Percentiles rank a stretch among this genome's conserved stretches.
phyloP scores from a whole-genome alignment of 192 early-diverging fungal genomes.

The Chytriomyces sp. region DNA sequence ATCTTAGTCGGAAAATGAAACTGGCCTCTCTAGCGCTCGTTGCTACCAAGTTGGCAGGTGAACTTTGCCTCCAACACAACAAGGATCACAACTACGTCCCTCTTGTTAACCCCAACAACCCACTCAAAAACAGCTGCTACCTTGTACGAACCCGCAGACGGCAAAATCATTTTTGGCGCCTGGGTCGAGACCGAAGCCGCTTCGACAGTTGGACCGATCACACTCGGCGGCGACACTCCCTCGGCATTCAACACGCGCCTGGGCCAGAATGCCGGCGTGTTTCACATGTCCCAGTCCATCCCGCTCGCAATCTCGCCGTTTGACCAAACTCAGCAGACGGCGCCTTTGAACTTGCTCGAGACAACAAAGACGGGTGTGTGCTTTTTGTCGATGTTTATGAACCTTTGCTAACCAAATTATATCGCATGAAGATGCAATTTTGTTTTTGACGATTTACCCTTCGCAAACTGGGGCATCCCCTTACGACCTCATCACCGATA shows the following conservation, averaged over 20 bases:
- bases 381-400: not conserved
- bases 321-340: constrained; percentile 22
- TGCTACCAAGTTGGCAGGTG: too few species aligned
- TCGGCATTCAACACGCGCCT: constrained; percentile 42
- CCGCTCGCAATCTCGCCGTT: constrained; percentile 30
- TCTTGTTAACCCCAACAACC: too few species aligned
- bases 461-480: not conserved
- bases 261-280: constrained; percentile 43
- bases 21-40: too few species aligned
- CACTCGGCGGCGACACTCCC: constrained; percentile 41
- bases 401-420: too few species aligned
- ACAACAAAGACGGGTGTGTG: constrained; percentile 17
- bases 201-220: not conserved
- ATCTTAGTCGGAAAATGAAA: too few species aligned
- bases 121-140: not conserved
- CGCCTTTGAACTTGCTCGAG: constrained; percentile 19
- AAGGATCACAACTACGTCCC: too few species aligned
- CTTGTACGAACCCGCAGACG: constrained; percentile 44
- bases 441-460: constrained; percentile 36
- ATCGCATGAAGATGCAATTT: constrained; percentile 13
- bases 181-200: constrained; percentile 42
- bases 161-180: constrained; percentile 41
- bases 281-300: constrained; percentile 42
- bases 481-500: constrained; percentile 24
- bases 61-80: too few species aligned